Base-by-base conservation (phyloP, 345 rosid genomes). In the Brassica carinata region DNA sequence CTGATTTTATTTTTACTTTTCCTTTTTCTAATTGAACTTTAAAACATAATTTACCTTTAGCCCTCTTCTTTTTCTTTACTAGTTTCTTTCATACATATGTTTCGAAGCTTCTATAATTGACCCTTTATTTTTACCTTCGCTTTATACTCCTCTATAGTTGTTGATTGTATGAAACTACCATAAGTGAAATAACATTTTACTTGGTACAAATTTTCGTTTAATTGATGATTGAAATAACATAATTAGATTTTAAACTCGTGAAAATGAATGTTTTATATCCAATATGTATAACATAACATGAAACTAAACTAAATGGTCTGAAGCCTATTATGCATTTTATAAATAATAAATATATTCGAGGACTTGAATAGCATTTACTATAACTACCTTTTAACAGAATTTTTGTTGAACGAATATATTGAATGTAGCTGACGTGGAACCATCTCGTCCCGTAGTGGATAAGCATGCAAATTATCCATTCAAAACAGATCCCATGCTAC, bases 401-500 rank as follows among this genome's bases (percentile, higher is more conserved):
- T 58, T 57, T 14, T 19, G 31, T 68, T 63, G 55, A 14, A 51
- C 27, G 4, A 0, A 48, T 13, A 2, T 4, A 48, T 0, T 40
- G 40, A 66, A 33, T 31, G n/a, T 31, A 62, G 58, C 64, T 80
- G 83, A 80, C 79, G 76, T 80, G 76, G 83, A 17, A 75, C 38
- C 10, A 80, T 75, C 18, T 69, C 9, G 72, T 23, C 71, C 65
- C 36, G 18, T 59, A 19, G 59, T 80, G 76, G 79, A 80, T 63
- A 74, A 63, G 61, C 14, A 61, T 26, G 59, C 13, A 74, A 80
- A 64, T 69, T 48, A 80, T 75, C 72, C 76, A 70, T 29, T 34
- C 5, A 8, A 40, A 64, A 43, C 74, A 73, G 43, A 43, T 67
- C 70, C 73, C 64, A 74, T 79, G 74, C 74, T 38, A 66, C 77